Percentiles rank a stretch among this genome's conserved stretches.
Evolutionary conservation across 805 yeast genomes (phyloP).

Genomic region (Yarrowia keelungensis): DNA sequence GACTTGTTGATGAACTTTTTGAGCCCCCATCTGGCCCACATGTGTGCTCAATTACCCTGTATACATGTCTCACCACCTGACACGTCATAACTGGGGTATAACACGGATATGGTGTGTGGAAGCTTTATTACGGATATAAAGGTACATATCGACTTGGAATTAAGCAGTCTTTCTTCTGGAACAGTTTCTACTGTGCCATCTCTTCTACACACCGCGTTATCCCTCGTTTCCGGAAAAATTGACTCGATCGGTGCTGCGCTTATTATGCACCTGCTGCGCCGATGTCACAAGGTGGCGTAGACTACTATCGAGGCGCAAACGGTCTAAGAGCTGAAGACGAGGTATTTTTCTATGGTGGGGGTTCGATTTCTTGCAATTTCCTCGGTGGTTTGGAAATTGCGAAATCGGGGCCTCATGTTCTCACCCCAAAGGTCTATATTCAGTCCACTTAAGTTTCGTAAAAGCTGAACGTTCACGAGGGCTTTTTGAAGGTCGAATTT

Average conservation of each 20-base stretch:
- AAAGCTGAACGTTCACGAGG: background rate
- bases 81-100: slow-evolving; percentile 22
- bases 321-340: background rate
- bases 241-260: slow-evolving; percentile 25
- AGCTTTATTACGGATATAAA: too few species aligned
- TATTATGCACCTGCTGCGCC: slow-evolving; percentile 34
- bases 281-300: slow-evolving; percentile 29
- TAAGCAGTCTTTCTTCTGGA: too few species aligned
- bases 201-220: background rate
- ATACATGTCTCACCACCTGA: slow-evolving; percentile 9
- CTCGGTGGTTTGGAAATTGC: background rate
- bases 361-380: background rate
- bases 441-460: slow-evolving; percentile 6
- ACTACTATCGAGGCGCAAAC: background rate
- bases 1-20: too few species aligned
- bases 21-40: too few species aligned
- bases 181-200: too few species aligned
- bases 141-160: background rate
- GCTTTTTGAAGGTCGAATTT: background rate
- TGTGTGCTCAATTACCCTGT: too few species aligned
- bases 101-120: background rate
- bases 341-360: background rate
- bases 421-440: background rate
- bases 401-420: background rate
- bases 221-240: background rate